A percentile compares a stretch with the other conserved stretches of the same genome.
These are phyloP conservation scores for Fusarium albosuccineum DNA, from an alignment of 2,329 filamentous ascomycete species.

Conservation along the genomic window DNA sequence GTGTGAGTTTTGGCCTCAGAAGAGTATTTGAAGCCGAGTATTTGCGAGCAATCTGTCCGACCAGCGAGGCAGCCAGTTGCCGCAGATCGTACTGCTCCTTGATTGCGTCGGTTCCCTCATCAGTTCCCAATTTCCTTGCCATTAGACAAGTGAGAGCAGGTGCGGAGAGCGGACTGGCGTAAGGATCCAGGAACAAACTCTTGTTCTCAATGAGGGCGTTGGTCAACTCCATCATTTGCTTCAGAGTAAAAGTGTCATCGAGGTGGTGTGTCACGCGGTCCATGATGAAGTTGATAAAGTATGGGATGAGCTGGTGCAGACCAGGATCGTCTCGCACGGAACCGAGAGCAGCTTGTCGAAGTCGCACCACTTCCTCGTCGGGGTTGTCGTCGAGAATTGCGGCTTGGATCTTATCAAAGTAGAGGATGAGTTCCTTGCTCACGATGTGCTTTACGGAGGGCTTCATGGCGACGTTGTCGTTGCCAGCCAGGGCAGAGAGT, in stretches of 20 bases:
- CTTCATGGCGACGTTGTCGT: slow-evolving; percentile 86
- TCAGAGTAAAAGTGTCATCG: slow-evolving; percentile 88
- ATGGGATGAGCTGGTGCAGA: slow-evolving; percentile 93
- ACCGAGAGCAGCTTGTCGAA: slow-evolving; percentile 86
- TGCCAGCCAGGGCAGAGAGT: slow-evolving; percentile 83
- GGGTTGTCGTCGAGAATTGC: slow-evolving; percentile 90
- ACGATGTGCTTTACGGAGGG: slow-evolving; percentile 96
- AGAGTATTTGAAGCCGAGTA: slow-evolving; percentile 85
- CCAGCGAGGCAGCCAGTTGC: slow-evolving; percentile 84
- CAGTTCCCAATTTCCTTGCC: slow-evolving; percentile 77
- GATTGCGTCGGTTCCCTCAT: slow-evolving; percentile 64
- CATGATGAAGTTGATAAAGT: slow-evolving; percentile 95
- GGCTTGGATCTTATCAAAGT: slow-evolving; percentile 94
- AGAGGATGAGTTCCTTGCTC: slow-evolving; percentile 94
- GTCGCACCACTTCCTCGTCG: slow-evolving; percentile 78
- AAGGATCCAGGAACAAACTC: slow-evolving; percentile 77
- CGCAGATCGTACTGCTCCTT: slow-evolving; percentile 82
- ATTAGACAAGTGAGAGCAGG: slow-evolving; percentile 93
- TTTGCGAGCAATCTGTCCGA: slow-evolving; percentile 82
- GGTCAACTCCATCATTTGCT: slow-evolving; percentile 92
- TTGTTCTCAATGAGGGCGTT: slow-evolving; percentile 87
- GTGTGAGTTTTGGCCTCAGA: slow-evolving; percentile 87
- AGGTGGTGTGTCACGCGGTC: slow-evolving; percentile 96
- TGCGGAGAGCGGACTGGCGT: slow-evolving; percentile 77
- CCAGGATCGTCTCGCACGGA: slow-evolving; percentile 91